Evolutionary conservation across 2,329 filamentous ascomycete genomes (phyloP), one percentile per base, ranked within the genome.

Genomic region (Trichoderma polysporum): DNA sequence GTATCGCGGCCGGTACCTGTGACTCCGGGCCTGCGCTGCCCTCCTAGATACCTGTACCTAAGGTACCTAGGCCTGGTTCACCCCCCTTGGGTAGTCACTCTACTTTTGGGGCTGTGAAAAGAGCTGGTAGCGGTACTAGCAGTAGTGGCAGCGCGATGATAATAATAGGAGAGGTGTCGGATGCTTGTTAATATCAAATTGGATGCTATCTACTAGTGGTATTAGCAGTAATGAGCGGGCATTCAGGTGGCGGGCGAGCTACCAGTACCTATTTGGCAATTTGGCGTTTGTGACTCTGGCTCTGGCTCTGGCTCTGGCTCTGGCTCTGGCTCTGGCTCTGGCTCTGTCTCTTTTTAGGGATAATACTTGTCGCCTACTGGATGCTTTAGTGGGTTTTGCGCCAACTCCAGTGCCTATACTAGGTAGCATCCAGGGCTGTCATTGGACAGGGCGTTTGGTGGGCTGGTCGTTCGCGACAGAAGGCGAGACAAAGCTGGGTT

Each of bases 401-500:
- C 39, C 25, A 29, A n/a, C 35, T 33, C 35, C 49, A 9, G 25
- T n/a, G n/a, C 41, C 9, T 22, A 19, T 45, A 45, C 22, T 19
- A 4, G n/a, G n/a, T 22, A 22, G n/a, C 41, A 45, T 45, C n/a
- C 37, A 53, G 15, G 29, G 29, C 61, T 35, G 29, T 45, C 50
- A 64, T 64, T 64, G 61, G 61, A 56, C 50, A 12, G 31, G 37
- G 37, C 22, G 41, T n/a, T 4, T 10, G 25, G 47, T 39, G n/a
- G 50, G 59, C 47, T 39, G n/a, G n/a, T n/a, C n/a, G 35, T 64
- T 64, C 17, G 60, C 61, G 37, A 64, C 61, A 64, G 61, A 50
- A 64, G 61, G 45, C 61, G 61, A 64, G 50, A 64, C 61, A 47
- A 41, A 27, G 61, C 50, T 35, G 50, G 61, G 50, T 64, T 64